A percentile compares a stretch with the other conserved stretches of the same genome.
These are phyloP conservation scores for Stachybotrys elegans DNA, from an alignment of 2,329 filamentous ascomycete species.

Conservation along the genomic window DNA sequence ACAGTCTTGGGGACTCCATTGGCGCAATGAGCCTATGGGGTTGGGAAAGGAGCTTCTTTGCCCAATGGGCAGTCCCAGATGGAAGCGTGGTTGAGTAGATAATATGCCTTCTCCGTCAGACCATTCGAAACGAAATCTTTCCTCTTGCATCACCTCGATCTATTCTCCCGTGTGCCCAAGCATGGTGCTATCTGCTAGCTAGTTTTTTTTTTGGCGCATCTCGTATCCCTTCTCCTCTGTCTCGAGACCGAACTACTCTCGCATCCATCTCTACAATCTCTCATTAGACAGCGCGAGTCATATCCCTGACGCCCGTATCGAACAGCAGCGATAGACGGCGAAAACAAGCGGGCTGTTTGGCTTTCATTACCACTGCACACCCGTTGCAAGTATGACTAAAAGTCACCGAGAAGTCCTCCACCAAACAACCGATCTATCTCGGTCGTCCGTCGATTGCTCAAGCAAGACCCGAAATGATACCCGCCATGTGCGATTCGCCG, in stretches of 20 bases:
- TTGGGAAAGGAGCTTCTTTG: background rate
- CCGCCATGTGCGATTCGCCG: background rate
- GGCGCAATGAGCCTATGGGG: background rate
- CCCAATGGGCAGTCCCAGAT: background rate
- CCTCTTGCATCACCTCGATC: background rate
- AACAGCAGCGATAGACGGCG: slow-evolving; percentile 1
- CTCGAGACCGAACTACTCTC: background rate
- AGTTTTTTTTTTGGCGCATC: background rate
- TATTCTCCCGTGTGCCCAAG: background rate
- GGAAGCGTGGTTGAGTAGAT: background rate
- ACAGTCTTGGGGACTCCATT: background rate
- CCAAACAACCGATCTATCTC: background rate
- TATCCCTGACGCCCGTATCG: background rate
- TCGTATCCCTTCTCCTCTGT: background rate
- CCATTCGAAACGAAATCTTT: slow-evolving; percentile 1
- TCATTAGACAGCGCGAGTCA: background rate
- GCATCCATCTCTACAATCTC: slow-evolving; percentile 1
- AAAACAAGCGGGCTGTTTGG: background rate
- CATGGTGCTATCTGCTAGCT: background rate
- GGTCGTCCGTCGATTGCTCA: background rate
- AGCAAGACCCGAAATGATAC: background rate
- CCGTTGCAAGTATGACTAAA: background rate
- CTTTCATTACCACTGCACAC: background rate
- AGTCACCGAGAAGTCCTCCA: slow-evolving; percentile 1
- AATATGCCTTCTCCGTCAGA: background rate